These are phyloP conservation scores for Avena insularis DNA, from an alignment of 176 grass and related monocot species.

Conservation along the genomic window DNA sequence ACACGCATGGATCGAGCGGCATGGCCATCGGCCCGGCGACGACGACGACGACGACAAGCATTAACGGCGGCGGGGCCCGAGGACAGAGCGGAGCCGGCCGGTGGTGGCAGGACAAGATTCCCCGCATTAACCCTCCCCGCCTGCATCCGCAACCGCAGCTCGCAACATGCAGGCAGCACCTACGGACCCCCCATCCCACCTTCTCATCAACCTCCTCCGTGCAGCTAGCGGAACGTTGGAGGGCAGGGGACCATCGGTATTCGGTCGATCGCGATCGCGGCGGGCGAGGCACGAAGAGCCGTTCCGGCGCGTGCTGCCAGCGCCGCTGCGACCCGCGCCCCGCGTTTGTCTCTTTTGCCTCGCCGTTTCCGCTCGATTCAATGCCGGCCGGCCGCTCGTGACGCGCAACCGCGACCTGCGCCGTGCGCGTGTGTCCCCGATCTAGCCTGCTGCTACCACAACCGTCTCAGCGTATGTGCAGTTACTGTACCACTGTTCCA, in stretches of 20 bases:
- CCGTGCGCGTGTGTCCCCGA: too few relatives aligned
- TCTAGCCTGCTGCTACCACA: not conserved
- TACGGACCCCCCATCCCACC: not conserved
- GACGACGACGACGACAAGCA: slow-evolving; percentile 13
- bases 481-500: not conserved
- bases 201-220: slow-evolving; percentile 4
- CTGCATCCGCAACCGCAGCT: slow-evolving; percentile 31
- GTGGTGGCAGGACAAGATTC: slow-evolving; percentile 13
- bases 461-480: not conserved
- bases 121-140: not conserved
- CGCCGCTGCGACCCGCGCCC: not conserved
- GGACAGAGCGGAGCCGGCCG: not conserved
- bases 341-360: not conserved
- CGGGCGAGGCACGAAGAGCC: not conserved
- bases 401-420: not conserved
- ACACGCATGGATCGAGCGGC: too few relatives aligned
- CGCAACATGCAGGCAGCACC: not conserved
- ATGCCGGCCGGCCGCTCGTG: not conserved
- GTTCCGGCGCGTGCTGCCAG: not conserved
- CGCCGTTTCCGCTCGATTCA: not conserved
- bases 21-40: not conserved
- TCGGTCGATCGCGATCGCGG: not conserved
- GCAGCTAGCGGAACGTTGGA: not conserved
- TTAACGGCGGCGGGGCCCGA: slow-evolving; percentile 5
- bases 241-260: not conserved